A percentile compares a stretch with the other conserved stretches of the same genome.
Evolutionary conservation across 805 yeast genomes (phyloP).

Genomic region (Metschnikowia anglica): DNA sequence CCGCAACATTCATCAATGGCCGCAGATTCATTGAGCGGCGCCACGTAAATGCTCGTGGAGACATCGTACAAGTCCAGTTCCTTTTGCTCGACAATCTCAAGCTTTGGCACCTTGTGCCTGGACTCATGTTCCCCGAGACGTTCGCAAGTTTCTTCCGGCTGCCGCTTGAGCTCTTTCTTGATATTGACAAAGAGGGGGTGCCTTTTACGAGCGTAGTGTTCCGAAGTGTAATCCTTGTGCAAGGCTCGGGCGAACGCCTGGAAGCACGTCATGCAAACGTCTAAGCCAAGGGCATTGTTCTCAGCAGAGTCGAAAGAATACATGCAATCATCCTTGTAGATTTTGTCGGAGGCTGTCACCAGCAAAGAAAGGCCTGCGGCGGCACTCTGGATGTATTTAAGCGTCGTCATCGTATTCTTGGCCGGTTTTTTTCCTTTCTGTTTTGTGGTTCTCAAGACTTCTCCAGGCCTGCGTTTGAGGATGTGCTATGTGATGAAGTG

Average conservation of each 20-base stretch:
- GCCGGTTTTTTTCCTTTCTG: background rate
- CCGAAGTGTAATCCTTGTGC: conserved; percentile 48
- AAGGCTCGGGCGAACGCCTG: conserved; percentile 60
- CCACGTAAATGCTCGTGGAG: conserved; percentile 41
- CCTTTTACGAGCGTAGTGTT: conserved; percentile 52
- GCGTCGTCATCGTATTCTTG: conserved; percentile 1
- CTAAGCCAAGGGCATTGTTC: conserved; percentile 53
- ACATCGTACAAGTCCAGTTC: conserved; percentile 65
- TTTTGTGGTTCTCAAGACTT: background rate
- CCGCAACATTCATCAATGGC: conserved; percentile 26
- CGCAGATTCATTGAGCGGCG: conserved; percentile 27
- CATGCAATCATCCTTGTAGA: conserved; percentile 88
- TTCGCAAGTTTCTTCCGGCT: conserved; percentile 13
- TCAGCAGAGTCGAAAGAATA: conserved; percentile 75
- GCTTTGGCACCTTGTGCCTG: conserved; percentile 53
- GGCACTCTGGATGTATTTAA: conserved; percentile 6
- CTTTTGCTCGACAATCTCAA: conserved; percentile 61
- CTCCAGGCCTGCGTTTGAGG: background rate
- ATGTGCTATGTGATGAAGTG: too few relatives aligned
- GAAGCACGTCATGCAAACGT: conserved; percentile 72
- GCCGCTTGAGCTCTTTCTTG: conserved; percentile 47
- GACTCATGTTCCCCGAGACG: conserved; percentile 20
- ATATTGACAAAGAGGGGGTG: conserved; percentile 64
- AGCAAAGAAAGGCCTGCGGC: conserved; percentile 21
- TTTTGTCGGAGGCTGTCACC: conserved; percentile 30